Conservation (phyloP, 495 filamentous ascomycete genomes). For the Tricharina praecox region DNA sequence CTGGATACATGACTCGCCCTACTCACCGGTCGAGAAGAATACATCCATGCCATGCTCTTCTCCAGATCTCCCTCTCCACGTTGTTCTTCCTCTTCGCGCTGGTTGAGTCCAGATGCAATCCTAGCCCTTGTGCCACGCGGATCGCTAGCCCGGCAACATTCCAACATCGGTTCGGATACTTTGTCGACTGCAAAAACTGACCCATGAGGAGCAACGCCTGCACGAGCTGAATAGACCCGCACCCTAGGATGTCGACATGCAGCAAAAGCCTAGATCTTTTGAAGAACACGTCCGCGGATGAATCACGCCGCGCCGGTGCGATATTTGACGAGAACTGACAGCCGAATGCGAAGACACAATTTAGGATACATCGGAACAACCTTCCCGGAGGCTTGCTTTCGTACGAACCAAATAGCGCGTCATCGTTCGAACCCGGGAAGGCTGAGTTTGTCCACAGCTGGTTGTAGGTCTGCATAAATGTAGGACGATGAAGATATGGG, state of each 20-base stretch:
- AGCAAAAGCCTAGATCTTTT: slow-evolving; percentile 26
- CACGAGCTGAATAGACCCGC: slow-evolving; percentile 22
- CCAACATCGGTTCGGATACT: slow-evolving; percentile 31
- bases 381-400: slow-evolving; percentile 9
- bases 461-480: slow-evolving; percentile 20
- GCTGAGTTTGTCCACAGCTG: slow-evolving; percentile 19
- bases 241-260: slow-evolving; percentile 27
- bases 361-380: slow-evolving; percentile 28
- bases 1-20: no score
- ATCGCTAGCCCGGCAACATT: slow-evolving; percentile 29
- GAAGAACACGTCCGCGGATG: slow-evolving; percentile 27
- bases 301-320: slow-evolving; percentile 13
- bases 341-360: slow-evolving; percentile 29
- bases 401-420: background rate
- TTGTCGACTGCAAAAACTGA: slow-evolving; percentile 30
- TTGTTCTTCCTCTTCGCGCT: slow-evolving; percentile 13
- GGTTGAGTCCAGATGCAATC: slow-evolving; percentile 24
- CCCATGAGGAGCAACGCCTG: slow-evolving; percentile 30
- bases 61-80: slow-evolving; percentile 27
- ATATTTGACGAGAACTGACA: slow-evolving; percentile 27
- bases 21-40: slow-evolving; percentile 30
- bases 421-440: background rate
- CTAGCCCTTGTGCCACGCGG: slow-evolving; percentile 29
- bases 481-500: slow-evolving; percentile 29
- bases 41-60: slow-evolving; percentile 32